Evolutionary conservation across 108 stramenopile genomes (phyloP), one percentile per base, ranked within the genome.

Genomic region (Nitzschia sp.): DNA sequence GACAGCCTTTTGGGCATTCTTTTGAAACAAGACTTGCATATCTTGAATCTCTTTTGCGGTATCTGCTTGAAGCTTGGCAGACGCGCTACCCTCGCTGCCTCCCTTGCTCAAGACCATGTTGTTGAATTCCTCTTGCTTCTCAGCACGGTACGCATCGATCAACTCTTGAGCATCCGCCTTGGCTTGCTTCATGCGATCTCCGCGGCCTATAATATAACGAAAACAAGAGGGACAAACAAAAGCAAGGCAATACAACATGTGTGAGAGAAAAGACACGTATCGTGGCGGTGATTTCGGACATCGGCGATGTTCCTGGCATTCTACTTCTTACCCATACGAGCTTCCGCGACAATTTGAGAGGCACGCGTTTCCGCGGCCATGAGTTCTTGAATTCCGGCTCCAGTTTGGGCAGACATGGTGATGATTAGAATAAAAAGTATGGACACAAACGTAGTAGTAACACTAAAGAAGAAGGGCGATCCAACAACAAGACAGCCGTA

Each of bases 281-380:
- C n/a, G n/a, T n/a, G n/a, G n/a, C n/a, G n/a, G n/a, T n/a, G n/a
- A n/a, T n/a, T n/a, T n/a, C n/a, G n/a, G n/a, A n/a, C n/a, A n/a
- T n/a, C n/a, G 38, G 38, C 38, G 38, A 42, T 42, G 13, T 42
- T 42, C 38, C 13, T 13, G n/a, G n/a, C n/a, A n/a, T n/a, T n/a
- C n/a, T n/a, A 3, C 3, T 55, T 88, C 93, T 80, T 64, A 95
- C 95, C 95, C 78, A 93, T 91, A 78, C 95, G 91, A 11, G 95
- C 95, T 87, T 96, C 95, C 17, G 95, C 95, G 27, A 96, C 95
- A 80, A 96, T 96, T 80, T 96, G 95, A 54, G 92, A 93, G 72
- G 95, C 95, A 54, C 95, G 90, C 66, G 92, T 96, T 68, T 96
- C 95, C 38, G 95, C 95, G 53, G 92, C 92, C 95, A 93, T 96